Evolutionary conservation across 2,329 filamentous ascomycete genomes (phyloP).

Genomic region (Capronia coronata): DNA sequence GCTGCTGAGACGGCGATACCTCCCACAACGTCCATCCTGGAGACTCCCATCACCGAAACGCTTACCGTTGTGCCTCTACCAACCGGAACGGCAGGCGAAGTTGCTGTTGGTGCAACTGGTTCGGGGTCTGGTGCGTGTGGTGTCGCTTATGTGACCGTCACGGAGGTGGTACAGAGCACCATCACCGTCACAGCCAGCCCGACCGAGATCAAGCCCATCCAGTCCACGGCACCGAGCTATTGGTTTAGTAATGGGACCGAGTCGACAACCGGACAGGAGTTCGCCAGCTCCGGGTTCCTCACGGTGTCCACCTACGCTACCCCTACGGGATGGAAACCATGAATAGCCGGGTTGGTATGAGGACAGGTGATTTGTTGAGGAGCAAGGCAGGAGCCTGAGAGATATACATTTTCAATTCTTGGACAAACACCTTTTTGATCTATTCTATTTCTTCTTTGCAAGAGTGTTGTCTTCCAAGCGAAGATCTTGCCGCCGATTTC

Average conservation of each 20-base stretch:
- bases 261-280: conserved; percentile 1
- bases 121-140: conserved; percentile 7
- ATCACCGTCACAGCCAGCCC: conserved; percentile 17
- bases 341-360: not conserved
- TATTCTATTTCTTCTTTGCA: too few relatives aligned
- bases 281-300: conserved; percentile 17
- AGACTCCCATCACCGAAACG: conserved; percentile 18
- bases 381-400: too few relatives aligned
- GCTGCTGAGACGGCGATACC: conserved; percentile 10
- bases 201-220: conserved; percentile 2
- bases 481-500: not conserved
- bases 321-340: conserved; percentile 17
- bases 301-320: conserved; percentile 16
- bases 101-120: not conserved
- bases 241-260: conserved; percentile 11
- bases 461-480: not conserved
- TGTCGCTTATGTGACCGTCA: conserved; percentile 18
- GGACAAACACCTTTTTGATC: conserved; percentile 8
- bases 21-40: conserved; percentile 13
- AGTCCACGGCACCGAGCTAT: conserved; percentile 6
- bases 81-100: conserved; percentile 1
- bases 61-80: conserved; percentile 10
- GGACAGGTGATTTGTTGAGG: too few relatives aligned
- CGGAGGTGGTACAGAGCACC: conserved; percentile 19
- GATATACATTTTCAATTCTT: conserved; percentile 21